Conservation (phyloP, 495 filamentous ascomycete species). For the Collariella sp. region DNA sequence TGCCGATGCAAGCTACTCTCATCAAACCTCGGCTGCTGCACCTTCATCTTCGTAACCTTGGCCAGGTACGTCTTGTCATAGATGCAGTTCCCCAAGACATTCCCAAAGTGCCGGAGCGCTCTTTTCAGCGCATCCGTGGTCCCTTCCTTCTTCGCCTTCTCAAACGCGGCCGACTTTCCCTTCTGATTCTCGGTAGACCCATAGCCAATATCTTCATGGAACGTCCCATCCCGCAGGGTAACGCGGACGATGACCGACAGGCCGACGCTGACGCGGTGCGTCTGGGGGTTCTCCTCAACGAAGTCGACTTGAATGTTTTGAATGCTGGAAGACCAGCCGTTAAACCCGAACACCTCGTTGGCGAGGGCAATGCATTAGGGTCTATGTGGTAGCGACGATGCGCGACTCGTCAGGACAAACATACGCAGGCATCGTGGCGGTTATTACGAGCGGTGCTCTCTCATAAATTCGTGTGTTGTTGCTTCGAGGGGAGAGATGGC, state of each 20-base stretch:
- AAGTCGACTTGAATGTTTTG: constrained; percentile 86
- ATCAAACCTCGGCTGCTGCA: constrained; percentile 58
- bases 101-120: constrained; percentile 84
- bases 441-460: background rate
- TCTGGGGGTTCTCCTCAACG: constrained; percentile 50
- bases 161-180: constrained; percentile 86
- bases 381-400: too few relatives aligned
- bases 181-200: constrained; percentile 93
- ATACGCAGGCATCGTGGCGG: constrained; percentile 37
- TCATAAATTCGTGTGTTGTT: background rate
- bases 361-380: constrained; percentile 91
- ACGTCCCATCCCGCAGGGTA: constrained; percentile 83
- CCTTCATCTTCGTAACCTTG: constrained; percentile 76
- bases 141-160: constrained; percentile 97
- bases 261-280: constrained; percentile 67
- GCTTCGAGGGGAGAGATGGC: too few relatives aligned
- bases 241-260: constrained; percentile 83
- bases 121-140: constrained; percentile 92
- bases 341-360: constrained; percentile 98
- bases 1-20: constrained; percentile 72
- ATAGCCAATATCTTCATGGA: constrained; percentile 93
- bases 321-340: constrained; percentile 91
- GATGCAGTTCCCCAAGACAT: constrained; percentile 92
- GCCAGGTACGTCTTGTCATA: constrained; percentile 91
- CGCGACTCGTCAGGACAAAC: constrained; percentile 8